Conservation (phyloP, 345 rosid genomes). For the Atalantia buxifolia region DNA sequence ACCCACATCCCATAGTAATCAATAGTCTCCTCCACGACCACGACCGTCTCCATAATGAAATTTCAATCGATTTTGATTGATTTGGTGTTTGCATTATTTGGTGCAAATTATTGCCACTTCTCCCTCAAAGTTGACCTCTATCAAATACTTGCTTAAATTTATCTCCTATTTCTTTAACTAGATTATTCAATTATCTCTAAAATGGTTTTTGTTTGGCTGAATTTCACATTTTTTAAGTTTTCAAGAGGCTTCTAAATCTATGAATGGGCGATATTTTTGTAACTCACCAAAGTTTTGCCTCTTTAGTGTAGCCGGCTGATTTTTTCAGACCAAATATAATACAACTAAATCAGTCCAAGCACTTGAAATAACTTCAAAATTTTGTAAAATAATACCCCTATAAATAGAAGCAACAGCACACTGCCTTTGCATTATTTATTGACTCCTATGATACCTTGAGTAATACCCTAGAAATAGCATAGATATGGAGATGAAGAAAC, state of each 20-base stretch:
- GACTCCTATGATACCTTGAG: neutral
- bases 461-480: neutral
- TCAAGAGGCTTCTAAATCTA: neutral
- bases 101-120: neutral
- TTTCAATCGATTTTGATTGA: slow-evolving; percentile 1
- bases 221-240: neutral
- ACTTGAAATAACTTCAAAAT: neutral
- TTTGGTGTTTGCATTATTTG: neutral
- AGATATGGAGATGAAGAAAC: neutral
- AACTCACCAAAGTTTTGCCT: neutral
- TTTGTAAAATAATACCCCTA: neutral
- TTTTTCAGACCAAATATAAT: neutral
- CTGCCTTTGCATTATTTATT: neutral
- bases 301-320: neutral
- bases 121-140: neutral
- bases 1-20: neutral
- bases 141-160: neutral
- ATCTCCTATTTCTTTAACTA: neutral
- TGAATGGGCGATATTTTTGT: neutral
- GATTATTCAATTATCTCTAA: neutral
- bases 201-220: neutral
- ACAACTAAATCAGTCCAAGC: neutral
- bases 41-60: neutral
- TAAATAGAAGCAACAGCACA: no score
- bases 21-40: neutral